Percentiles rank a stretch among this genome's conserved stretches.
These are phyloP conservation scores for Thyridium curvatum DNA, from an alignment of 2,329 filamentous ascomycete species.

Conservation along the genomic window DNA sequence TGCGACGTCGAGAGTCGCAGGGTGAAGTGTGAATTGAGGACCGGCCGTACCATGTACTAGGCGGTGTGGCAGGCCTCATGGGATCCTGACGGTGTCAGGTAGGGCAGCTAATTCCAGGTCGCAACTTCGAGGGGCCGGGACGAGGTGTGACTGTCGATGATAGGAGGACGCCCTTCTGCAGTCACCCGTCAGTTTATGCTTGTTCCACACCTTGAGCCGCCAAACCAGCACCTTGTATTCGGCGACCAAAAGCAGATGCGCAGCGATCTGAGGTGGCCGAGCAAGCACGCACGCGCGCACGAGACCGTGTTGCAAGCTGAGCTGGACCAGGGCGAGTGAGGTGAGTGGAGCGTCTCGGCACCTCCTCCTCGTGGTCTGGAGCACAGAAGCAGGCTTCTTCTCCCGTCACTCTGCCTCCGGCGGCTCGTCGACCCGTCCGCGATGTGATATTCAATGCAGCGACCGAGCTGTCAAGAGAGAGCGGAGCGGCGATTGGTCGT, in stretches of 20 bases:
- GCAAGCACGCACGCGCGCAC: background rate
- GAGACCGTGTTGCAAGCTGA: too few species aligned
- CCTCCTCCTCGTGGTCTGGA: too few species aligned
- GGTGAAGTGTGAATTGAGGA: background rate
- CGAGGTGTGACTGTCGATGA: slow-evolving; percentile 10
- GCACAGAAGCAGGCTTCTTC: too few species aligned
- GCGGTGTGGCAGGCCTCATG: slow-evolving; percentile 2
- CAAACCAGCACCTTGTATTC: slow-evolving; percentile 5
- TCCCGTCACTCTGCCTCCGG: too few species aligned
- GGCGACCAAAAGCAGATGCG: slow-evolving; percentile 1
- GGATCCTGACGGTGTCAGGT: slow-evolving; percentile 18
- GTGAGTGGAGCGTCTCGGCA: too few species aligned
- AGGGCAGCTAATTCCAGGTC: slow-evolving; percentile 9
- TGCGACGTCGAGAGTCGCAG: slow-evolving; percentile 1
- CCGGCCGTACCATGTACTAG: background rate
- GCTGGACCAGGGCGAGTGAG: too few species aligned
- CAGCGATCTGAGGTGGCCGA: background rate
- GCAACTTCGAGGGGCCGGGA: slow-evolving; percentile 8
- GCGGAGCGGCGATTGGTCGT: too few species aligned
- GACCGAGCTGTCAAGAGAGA: too few species aligned
- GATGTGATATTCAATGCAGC: too few species aligned
- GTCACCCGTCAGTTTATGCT: slow-evolving; percentile 19
- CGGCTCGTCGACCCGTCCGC: too few species aligned
- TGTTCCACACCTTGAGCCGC: slow-evolving; percentile 15
- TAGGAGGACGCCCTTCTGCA: slow-evolving; percentile 19